These are phyloP conservation scores for Pythium scleroteichum DNA, from an alignment of 352 stramenopile species.

Conservation along the genomic window DNA sequence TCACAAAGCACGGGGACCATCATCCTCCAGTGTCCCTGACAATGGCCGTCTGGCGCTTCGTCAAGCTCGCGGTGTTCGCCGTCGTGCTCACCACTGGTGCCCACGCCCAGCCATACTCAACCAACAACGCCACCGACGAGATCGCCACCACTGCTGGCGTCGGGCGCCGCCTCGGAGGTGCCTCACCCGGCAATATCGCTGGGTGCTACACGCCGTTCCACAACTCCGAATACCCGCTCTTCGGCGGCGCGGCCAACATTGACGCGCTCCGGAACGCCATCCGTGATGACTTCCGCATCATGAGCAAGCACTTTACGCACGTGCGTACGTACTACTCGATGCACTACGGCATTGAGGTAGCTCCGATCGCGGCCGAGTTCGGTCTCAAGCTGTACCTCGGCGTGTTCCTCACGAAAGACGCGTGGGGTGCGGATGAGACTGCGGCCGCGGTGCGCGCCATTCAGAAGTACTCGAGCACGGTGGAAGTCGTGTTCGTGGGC, in stretches of 20 bases:
- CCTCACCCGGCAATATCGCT: conserved; percentile 31
- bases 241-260: conserved; percentile 16
- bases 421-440: conserved; percentile 44
- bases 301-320: conserved; percentile 46
- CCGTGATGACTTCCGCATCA: conserved; percentile 45
- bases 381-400: conserved; percentile 56
- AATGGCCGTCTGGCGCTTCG: not conserved
- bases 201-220: conserved; percentile 62
- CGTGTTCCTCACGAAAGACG: conserved; percentile 49
- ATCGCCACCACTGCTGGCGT: not conserved
- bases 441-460: conserved; percentile 41
- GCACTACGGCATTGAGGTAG: conserved; percentile 46
- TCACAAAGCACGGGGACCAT: not conserved
- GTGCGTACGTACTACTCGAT: conserved; percentile 67
- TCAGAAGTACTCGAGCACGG: conserved; percentile 41
- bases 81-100: not conserved
- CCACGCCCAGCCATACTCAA: not conserved
- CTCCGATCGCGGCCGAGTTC: conserved; percentile 45
- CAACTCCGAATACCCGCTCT: conserved; percentile 49
- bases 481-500: conserved; percentile 52
- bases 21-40: not conserved
- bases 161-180: conserved; percentile 10
- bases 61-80: conserved; percentile 1
- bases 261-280: conserved; percentile 17
- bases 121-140: not conserved